phyloP scores from a whole-genome alignment of 2,329 filamentous ascomycete genomes.

The Pyrenochaeta sp. region DNA sequence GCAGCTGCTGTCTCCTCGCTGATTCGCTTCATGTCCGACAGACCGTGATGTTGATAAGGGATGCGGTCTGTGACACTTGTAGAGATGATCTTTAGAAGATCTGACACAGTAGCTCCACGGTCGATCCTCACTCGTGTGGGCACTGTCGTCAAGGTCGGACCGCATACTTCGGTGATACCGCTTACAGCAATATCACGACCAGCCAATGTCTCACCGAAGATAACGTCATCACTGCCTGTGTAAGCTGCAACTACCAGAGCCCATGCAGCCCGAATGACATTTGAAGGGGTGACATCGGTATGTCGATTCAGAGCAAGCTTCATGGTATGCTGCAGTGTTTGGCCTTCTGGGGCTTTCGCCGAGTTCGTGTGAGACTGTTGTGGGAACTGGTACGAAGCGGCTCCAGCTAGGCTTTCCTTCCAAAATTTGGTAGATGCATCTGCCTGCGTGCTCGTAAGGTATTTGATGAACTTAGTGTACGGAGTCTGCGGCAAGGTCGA shows the following conservation, averaged over 20 bases:
- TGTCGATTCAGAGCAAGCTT: conserved; percentile 32
- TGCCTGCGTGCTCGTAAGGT: conserved; percentile 32
- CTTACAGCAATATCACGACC: conserved; percentile 46
- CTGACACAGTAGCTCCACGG: conserved; percentile 29
- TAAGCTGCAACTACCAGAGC: conserved; percentile 32
- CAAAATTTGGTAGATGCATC: conserved; percentile 43
- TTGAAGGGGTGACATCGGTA: conserved; percentile 42
- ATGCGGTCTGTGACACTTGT: conserved; percentile 36
- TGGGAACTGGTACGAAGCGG: conserved; percentile 45
- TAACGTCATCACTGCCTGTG: conserved; percentile 29
- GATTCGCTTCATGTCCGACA: conserved; percentile 49
- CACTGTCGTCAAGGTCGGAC: conserved; percentile 51
- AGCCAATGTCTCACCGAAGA: conserved; percentile 42
- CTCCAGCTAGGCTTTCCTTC: conserved; percentile 37
- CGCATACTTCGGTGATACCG: conserved; percentile 46
- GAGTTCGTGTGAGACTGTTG: conserved; percentile 30
- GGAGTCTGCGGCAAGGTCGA: conserved; percentile 30
- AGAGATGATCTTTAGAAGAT: conserved; percentile 33
- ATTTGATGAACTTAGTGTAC: conserved; percentile 47
- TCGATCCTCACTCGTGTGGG: conserved; percentile 47
- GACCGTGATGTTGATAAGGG: conserved; percentile 49
- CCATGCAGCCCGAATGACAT: conserved; percentile 32
- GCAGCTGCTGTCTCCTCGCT: conserved; percentile 64
- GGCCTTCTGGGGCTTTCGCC: conserved; percentile 31
- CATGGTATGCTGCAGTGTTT: conserved; percentile 32